Evolutionary conservation across 1,139 yeast genomes (phyloP), one percentile per base, ranked within the genome.

Genomic region (Petasospora rhodanensis): DNA sequence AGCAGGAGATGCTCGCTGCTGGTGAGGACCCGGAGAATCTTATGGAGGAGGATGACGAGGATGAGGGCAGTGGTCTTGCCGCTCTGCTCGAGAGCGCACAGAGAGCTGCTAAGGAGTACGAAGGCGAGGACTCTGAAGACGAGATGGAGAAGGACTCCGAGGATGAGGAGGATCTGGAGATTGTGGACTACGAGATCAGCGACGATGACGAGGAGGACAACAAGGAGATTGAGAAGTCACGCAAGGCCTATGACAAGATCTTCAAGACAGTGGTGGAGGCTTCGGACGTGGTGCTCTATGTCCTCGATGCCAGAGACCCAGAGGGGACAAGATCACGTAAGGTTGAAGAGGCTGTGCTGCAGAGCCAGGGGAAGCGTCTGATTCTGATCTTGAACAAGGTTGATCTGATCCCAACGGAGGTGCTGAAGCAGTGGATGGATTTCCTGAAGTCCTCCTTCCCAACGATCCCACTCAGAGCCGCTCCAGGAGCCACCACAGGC

Each of bases 271-370:
- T 41, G 15, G 45, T 41, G 1, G 45, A 41, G 28, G 45, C 45
- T 3, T 35, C 45, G 3, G 45, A 41, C 60, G 96, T 91, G 38
- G 70, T 91, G 18, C 68, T 91, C 37, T 91, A 93, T 51, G 96
- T 91, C 15, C 67, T 91, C 54, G 99, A 91, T 62, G 96, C 99
- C 4, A 79, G 99, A 60, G 96, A 91, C 61, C 98, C 99, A 33
- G 96, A 85, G 58, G 79, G 89, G 21, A 91, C 98, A 5, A 76
- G 99, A 56, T 87, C 96, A 10, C 76, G 79, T 56, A 85, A 77
- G 55, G 93, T 91, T 24, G 99, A 91, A 65, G 82, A 85, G 55
- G 85, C 94, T 2, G 89, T 91, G 24, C 64, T 89, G 42, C 82
- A 83, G 52, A 74, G 78, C 47, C 80, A 77, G 42, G 84, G 84